These are phyloP conservation scores for Beta lomatogona DNA, from an alignment of 179 eudicot species.

Conservation along the genomic window DNA sequence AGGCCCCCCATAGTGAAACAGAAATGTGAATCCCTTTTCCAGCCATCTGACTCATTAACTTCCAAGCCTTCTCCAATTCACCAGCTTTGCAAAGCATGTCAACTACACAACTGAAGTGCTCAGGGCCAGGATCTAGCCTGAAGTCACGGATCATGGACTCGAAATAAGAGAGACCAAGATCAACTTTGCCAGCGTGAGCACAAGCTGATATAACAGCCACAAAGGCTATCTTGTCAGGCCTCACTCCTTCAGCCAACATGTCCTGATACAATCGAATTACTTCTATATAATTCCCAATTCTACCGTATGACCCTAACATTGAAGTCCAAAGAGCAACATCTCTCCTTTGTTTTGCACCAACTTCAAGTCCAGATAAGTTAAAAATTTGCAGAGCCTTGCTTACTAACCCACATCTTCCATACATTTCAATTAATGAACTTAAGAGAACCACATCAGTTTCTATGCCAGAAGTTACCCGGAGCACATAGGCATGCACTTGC, in stretches of 20 bases:
- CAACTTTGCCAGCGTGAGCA: constrained; percentile 68
- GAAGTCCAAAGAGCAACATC: constrained; percentile 80
- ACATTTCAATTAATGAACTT: constrained; percentile 78
- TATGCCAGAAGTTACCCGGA: constrained; percentile 37
- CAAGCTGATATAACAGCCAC: constrained; percentile 73
- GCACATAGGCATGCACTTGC: constrained; percentile 54
- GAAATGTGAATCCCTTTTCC: constrained; percentile 27
- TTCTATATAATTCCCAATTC: constrained; percentile 49
- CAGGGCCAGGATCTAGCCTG: constrained; percentile 50
- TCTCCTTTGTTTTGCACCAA: constrained; percentile 34
- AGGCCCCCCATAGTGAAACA: constrained; percentile 69
- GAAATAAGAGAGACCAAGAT: constrained; percentile 56
- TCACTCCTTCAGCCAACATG: constrained; percentile 58
- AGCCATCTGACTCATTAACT: constrained; percentile 45
- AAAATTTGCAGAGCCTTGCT: constrained; percentile 53
- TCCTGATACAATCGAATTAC: constrained; percentile 47
- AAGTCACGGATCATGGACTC: constrained; percentile 55
- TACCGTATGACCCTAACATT: constrained; percentile 67
- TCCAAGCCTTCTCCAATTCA: constrained; percentile 62
- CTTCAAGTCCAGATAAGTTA: constrained; percentile 45
- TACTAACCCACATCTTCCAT: constrained; percentile 70
- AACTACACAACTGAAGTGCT: constrained; percentile 68
- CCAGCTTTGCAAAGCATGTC: constrained; percentile 78
- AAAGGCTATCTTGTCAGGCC: constrained; percentile 66
- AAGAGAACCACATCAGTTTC: constrained; percentile 56